Base-by-base conservation (phyloP, 2,329 filamentous ascomycete species). In the Sporothrix globosa region DNA sequence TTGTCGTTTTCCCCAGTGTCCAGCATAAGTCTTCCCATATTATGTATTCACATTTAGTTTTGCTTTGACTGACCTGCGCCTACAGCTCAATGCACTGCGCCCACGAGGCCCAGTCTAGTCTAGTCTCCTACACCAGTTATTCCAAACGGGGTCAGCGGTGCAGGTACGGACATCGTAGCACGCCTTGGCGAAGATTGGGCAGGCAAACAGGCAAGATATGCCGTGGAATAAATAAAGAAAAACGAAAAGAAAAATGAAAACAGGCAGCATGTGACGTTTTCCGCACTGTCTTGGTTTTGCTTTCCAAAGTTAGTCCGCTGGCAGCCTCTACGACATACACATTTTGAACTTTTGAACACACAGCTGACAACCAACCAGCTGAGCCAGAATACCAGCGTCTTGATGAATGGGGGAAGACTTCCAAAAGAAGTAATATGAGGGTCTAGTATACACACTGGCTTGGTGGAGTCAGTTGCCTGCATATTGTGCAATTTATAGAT, bases 241-340 rank as follows among this genome's bases (percentile, higher is more conserved):
- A 48, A 19, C 4, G 17, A 48, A 48, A 7, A n/a, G 46, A n/a
- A 19, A n/a, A 17, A 44, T 14, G 44, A 6, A 48, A 19, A 48
- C 5, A 48, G 19, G 7, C 39, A 14, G 41, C 39, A 63, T 46
- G 58, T 46, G 39, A 63, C 58, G 41, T 11, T 63, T 63, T 63
- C 39, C 39, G 58, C 39, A 46, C 58, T 34, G 13, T 27, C 21
- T 30, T 54, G 10, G 4, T n/a, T 17, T 60, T 19, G 13, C 39
- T 44, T 44, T 44, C 11, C 41, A 44, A 17, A 17, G 11, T 61
- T 21, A 13, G 19, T 44, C 56, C 56, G 10, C 17, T 5, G 11
- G 41, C 44, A 44, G n/a, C 56, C 34, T 19, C 21, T 21, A 6
- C 44, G 27, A 30, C 41, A 3, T 44, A 7, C 41, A 44, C 13